phyloP scores from a whole-genome alignment of 768 basidiomycete genomes.

The Candolleomyces efflorescens region DNA sequence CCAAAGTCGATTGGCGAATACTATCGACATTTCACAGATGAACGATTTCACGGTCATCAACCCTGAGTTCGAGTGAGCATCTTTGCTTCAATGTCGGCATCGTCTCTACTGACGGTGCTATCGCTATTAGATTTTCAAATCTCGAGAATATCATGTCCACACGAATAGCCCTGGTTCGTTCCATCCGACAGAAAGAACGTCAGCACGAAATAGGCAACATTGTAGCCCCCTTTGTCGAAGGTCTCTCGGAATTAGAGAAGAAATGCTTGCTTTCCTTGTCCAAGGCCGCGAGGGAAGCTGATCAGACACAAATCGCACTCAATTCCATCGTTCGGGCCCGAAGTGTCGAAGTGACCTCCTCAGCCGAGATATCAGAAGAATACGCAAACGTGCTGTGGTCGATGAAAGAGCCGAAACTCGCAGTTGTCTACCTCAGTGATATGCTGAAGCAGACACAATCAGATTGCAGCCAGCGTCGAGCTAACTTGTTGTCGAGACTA shows the following conservation, averaged over 20 bases:
- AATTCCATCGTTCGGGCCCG: conserved; percentile 82
- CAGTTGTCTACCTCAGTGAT: conserved; percentile 66
- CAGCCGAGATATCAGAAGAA: conserved; percentile 64
- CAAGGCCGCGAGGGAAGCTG: conserved; percentile 60
- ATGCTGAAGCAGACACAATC: conserved; percentile 15
- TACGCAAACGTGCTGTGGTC: conserved; percentile 90
- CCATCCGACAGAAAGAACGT: conserved; percentile 64
- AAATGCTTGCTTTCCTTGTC: conserved; percentile 69
- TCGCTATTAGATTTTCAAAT: conserved; percentile 56
- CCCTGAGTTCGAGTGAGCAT: conserved; percentile 62
- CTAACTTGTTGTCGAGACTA: conserved; percentile 55
- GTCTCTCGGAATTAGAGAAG: conserved; percentile 60
- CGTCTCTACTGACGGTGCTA: not conserved
- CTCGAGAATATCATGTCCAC: conserved; percentile 79
- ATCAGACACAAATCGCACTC: conserved; percentile 75
- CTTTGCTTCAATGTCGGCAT: not conserved
- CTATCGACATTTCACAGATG: conserved; percentile 32
- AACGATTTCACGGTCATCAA: conserved; percentile 44
- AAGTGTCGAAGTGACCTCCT: conserved; percentile 41
- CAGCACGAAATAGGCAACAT: conserved; percentile 74
- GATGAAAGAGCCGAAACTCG: conserved; percentile 79
- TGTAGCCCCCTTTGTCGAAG: conserved; percentile 44
- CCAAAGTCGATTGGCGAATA: conserved; percentile 26
- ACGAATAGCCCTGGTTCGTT: conserved; percentile 75
- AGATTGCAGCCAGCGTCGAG: conserved; percentile 19